Base-by-base conservation (phyloP, 768 basidiomycete species). In the Zangia roseola region DNA sequence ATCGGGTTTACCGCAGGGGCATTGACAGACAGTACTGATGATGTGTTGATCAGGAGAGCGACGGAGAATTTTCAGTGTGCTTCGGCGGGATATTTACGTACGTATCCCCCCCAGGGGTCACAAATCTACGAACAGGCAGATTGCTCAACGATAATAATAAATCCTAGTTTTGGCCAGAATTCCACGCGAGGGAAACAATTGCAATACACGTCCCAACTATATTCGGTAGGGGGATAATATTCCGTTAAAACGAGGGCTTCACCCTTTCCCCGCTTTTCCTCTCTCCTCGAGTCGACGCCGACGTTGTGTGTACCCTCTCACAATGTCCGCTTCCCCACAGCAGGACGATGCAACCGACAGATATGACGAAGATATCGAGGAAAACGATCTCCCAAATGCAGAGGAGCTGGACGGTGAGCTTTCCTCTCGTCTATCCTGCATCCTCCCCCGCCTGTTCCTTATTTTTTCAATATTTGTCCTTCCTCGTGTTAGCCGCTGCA, bases 161-260 rank as follows among this genome's bases (percentile, higher is more conserved):
- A 72, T 71, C 69, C 72, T 74, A 64, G 68, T 71, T 78, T 80
- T 79, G 73, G 76, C 60, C 63, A 61, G 65, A 74, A 77, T 74
- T 79, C 74, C 79, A 82, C 78, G 79, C 82, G 78, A 81, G 76
- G 68, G 74, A 77, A 83, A 84, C 76, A 83, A 82, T 67, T 69
- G 62, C 60, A 65, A 64, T 81, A 81, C 76, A 77, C 71, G 74
- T 74, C 71, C 71, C 75, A 77, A 77, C 82, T 82, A 83, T 73
- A 82, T 82, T 77, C 80, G 82, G 82, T 74, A 79, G 77, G 75
- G 72, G 75, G 73, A 75, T 79, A 77, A 63, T 73, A 77, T 79
- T 82, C 60, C 79, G 81, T 82, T 86, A 88, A 88, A 87, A 82
- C 81, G 79, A 79, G 79, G 70, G 71, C 73, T 70, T 71, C 71